Evolutionary conservation across 2,329 filamentous ascomycete species (phyloP).

Genomic region (Setomelanomma holmii): DNA sequence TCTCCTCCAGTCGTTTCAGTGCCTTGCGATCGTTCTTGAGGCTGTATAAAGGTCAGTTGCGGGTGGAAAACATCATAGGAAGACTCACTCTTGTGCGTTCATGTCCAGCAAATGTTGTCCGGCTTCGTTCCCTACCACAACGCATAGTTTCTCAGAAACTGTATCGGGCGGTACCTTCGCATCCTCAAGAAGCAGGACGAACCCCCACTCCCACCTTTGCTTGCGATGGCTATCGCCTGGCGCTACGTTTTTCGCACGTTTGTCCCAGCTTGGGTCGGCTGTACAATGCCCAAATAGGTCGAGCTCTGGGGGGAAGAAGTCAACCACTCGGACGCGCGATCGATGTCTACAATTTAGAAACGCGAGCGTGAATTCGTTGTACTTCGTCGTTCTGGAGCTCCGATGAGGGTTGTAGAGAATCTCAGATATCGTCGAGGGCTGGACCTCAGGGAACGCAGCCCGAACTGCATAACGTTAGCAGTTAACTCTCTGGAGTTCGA

Average conservation of each 20-base stretch:
- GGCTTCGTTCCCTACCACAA: slow-evolving; percentile 66
- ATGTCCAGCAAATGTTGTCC: slow-evolving; percentile 65
- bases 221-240: slow-evolving; percentile 43
- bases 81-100: slow-evolving; percentile 62
- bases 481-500: not conserved
- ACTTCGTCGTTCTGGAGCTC: slow-evolving; percentile 37
- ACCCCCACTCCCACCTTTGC: slow-evolving; percentile 81
- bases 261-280: slow-evolving; percentile 43
- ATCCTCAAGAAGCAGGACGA: slow-evolving; percentile 80
- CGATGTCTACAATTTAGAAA: slow-evolving; percentile 79
- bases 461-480: slow-evolving; percentile 51
- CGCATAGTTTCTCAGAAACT: slow-evolving; percentile 61
- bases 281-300: slow-evolving; percentile 70
- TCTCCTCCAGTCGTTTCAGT: slow-evolving; percentile 68
- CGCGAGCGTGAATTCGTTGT: slow-evolving; percentile 62
- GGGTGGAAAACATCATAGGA: too few species aligned
- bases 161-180: slow-evolving; percentile 50
- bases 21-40: slow-evolving; percentile 60
- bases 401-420: slow-evolving; percentile 59
- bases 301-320: slow-evolving; percentile 75
- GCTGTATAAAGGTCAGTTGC: slow-evolving; percentile 45
- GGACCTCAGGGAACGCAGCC: slow-evolving; percentile 51
- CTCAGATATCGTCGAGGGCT: slow-evolving; percentile 44
- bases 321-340: slow-evolving; percentile 75
- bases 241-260: slow-evolving; percentile 48